Base-by-base conservation (phyloP, 2,329 filamentous ascomycete genomes). In the Fusarium begoniae region DNA sequence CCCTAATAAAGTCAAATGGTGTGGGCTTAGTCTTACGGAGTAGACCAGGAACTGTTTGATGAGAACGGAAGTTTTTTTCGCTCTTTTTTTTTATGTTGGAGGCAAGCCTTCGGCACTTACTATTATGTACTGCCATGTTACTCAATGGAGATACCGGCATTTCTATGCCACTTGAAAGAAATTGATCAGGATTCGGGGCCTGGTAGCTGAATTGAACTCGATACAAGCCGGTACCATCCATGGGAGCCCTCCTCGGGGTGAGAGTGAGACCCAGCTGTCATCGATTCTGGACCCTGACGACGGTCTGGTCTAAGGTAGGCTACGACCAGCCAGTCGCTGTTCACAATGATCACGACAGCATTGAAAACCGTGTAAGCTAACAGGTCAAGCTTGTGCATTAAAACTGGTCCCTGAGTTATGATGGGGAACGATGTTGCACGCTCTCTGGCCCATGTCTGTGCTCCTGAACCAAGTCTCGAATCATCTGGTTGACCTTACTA, bases 301-400 rank as follows among this genome's bases (percentile, higher is more conserved):
- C 30, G 26, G 30, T 48, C 30, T 37, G 24, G 66, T 55, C 58
- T 14, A 28, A 28, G 28, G 28, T 28, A 53, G 35, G 64, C 68
- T 65, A 59, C 55, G 51, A 60, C 47, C 60, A 38, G 22, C 51
- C 53, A 72, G 47, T 70, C 20, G 28, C 24, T 28, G 44, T 47
- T 47, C 24, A 67, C 54, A 61, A n/a, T 14, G 41, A 56, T 51
- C 67, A 57, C 41, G 50, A 53, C 59, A 59, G 37, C 32, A 58
- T 61, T 61, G 44, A 26, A 51, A 72, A 65, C 50, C 63, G 55
- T 74, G 68, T 74, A 74, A 74, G 71, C 63, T 44, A 72, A 74
- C 30, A 73, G 71, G 71, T 44, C 55, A 26, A 56, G 44, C 47
- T 56, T 40, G 53, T 51, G 26, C 38, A 60, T 61, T 53, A 60